Base-by-base conservation (phyloP, 306 rosid species). In the Fragaria iinumae region DNA sequence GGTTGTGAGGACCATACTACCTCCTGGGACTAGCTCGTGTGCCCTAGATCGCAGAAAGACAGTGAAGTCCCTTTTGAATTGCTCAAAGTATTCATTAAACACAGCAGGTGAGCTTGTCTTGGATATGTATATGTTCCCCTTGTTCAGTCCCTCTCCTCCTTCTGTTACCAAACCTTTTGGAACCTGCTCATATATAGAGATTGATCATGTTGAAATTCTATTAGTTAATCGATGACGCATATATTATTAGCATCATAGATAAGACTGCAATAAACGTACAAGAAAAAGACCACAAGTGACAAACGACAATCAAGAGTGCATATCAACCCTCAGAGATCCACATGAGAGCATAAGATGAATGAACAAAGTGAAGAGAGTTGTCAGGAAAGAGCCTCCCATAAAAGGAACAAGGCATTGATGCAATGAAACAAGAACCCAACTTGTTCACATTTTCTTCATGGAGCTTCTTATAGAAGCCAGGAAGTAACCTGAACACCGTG, bases 341-440 rank as follows among this genome's bases (percentile, higher is more conserved):
- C 29, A 84, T 89, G 0, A 85, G 20, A 63, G 84, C 56, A 43
- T 79, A 86, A 3, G 84, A 83, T 0, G 93, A 86, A 59, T 89
- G 89, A 29, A 85, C 71, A 48, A 89, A 69, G 13, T 87, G 83
- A 0, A 89, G 69, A 50, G 71, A 83, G 36, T 66, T 55, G 2
- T 21, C 23, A 0, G 90, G 90, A 8, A 91, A 91, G 5, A 90
- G 85, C 53, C 91, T 86, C 0, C 81, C 90, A 14, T 88, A 80
- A 67, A 89, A 91, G 23, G 50, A 81, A 2, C 89, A 94, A 0
- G 90, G 96, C 23, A 80, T 77, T 21, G 82, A 92, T 8, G 59
- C 5, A 6, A 87, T 32, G 47, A 86, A 86, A 65, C 88, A 86
- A 3, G 78, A 69, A 27, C 89, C 87, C 73, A 38, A 21, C 1